Evolutionary conservation across 768 basidiomycete genomes (phyloP).

Genomic region (Psilocybe azurescens): DNA sequence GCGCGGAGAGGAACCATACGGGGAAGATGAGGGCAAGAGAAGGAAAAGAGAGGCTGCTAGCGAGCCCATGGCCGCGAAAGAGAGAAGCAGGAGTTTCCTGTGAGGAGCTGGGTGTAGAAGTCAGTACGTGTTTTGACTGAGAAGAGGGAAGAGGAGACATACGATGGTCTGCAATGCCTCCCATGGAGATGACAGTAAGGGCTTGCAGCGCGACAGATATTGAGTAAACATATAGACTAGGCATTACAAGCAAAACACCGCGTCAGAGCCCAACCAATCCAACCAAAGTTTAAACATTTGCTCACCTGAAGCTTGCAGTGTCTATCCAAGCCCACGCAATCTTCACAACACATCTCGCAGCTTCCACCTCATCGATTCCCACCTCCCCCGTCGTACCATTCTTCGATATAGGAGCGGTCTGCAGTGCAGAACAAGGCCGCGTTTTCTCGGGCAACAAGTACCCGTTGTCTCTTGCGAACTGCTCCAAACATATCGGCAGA

Average conservation of each 20-base stretch:
- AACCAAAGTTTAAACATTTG: not conserved
- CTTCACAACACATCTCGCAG: slow-evolving; percentile 76
- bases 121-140: not conserved
- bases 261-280: not conserved
- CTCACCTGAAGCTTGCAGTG: slow-evolving; percentile 89
- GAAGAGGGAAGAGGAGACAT: slow-evolving; percentile 32
- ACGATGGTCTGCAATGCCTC: slow-evolving; percentile 91
- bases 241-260: not conserved
- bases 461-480: slow-evolving; percentile 91
- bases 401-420: slow-evolving; percentile 15
- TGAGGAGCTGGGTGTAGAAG: slow-evolving; percentile 47
- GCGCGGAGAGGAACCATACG: slow-evolving; percentile 70
- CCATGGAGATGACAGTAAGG: slow-evolving; percentile 94
- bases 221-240: slow-evolving; percentile 87
- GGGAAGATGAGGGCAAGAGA: slow-evolving; percentile 71
- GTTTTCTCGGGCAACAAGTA: slow-evolving; percentile 73
- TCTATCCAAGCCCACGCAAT: slow-evolving; percentile 89
- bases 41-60: slow-evolving; percentile 73
- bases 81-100: slow-evolving; percentile 78
- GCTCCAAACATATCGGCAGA: slow-evolving; percentile 83
- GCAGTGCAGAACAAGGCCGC: slow-evolving; percentile 53
- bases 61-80: slow-evolving; percentile 78
- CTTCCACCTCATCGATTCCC: slow-evolving; percentile 24
- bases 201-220: slow-evolving; percentile 89
- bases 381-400: slow-evolving; percentile 15